Conservation (phyloP, 768 basidiomycete genomes). For the Leccinellum luteum region DNA sequence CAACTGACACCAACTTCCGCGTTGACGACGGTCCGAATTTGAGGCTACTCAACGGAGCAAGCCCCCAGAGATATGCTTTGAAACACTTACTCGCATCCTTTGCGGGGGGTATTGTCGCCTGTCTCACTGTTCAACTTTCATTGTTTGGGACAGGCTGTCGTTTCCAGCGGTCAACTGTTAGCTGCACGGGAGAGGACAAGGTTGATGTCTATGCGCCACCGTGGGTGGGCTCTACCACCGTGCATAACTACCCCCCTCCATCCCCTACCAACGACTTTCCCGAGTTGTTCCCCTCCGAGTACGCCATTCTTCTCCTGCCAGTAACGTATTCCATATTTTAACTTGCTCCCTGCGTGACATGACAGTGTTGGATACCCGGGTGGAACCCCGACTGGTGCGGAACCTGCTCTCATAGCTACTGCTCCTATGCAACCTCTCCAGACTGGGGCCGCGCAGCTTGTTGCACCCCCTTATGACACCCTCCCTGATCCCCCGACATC, state of each 20-base stretch:
- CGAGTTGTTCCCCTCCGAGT: conserved; percentile 67
- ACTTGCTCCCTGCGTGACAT: background rate
- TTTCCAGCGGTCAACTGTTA: conserved; percentile 8
- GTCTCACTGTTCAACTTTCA: conserved; percentile 48
- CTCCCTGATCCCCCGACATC: conserved; percentile 23
- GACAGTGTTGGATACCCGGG: conserved; percentile 69
- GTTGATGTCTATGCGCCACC: conserved; percentile 52
- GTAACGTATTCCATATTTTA: background rate
- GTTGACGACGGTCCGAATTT: background rate
- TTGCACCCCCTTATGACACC: conserved; percentile 41
- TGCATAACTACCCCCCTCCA: conserved; percentile 68
- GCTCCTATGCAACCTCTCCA: conserved; percentile 80
- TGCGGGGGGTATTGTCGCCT: conserved; percentile 49
- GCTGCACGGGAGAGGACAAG: background rate
- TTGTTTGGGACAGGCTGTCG: conserved; percentile 36
- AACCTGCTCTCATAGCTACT: conserved; percentile 67
- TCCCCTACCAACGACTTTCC: conserved; percentile 73
- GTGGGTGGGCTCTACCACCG: conserved; percentile 68
- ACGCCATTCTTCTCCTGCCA: background rate
- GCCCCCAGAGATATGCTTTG: conserved; percentile 9
- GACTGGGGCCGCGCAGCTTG: conserved; percentile 62
- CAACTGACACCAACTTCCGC: conserved; percentile 6
- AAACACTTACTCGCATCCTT: conserved; percentile 50
- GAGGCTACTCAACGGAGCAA: conserved; percentile 19
- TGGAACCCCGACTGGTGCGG: conserved; percentile 75